phyloP scores from a whole-genome alignment of 2,329 filamentous ascomycete species.

The Ophiostoma sp. region DNA sequence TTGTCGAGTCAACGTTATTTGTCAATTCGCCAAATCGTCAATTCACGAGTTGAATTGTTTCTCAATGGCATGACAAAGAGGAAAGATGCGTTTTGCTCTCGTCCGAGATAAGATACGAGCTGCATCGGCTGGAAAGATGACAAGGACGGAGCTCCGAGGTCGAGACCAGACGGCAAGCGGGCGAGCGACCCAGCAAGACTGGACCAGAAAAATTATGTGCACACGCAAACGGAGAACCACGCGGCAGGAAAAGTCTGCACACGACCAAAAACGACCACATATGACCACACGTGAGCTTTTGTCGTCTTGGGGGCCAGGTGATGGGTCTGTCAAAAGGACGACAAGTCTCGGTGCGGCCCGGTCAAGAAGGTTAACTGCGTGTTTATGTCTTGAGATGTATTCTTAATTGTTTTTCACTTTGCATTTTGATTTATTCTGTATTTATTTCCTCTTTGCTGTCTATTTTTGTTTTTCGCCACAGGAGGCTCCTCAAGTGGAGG shows the following conservation, averaged over 20 bases:
- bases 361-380: background rate
- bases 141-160: conserved; percentile 1
- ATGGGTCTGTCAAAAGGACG: background rate
- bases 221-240: too few relatives aligned
- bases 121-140: background rate
- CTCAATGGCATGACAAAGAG: conserved; percentile 4
- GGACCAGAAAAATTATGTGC: background rate
- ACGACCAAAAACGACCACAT: background rate
- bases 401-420: background rate
- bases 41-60: background rate
- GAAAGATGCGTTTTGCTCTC: background rate
- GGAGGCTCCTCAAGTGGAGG: conserved; percentile 10
- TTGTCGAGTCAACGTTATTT: background rate
- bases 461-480: conserved; percentile 4
- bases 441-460: background rate
- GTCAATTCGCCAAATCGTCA: background rate
- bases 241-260: too few relatives aligned
- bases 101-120: conserved; percentile 8
- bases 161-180: background rate
- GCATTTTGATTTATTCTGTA: background rate
- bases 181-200: background rate
- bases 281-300: background rate
- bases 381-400: background rate
- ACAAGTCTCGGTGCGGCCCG: conserved; percentile 15
- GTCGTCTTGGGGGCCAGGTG: background rate